Base-by-base conservation (phyloP, 306 rosid genomes). In the Clitoria ternatea region DNA sequence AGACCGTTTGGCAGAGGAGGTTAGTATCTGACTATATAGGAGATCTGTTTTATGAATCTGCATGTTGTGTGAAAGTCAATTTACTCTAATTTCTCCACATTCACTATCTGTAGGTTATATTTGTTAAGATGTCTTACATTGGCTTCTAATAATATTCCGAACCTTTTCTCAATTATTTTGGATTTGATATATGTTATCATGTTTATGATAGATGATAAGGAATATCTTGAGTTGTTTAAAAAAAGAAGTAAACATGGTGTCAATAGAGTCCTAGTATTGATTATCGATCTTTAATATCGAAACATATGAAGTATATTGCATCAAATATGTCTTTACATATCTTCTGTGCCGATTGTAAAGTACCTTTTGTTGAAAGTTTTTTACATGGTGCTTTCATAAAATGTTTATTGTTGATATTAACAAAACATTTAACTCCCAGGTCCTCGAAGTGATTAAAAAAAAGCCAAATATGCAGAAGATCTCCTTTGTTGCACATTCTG, bases 401-500 rank as follows among this genome's bases (percentile, higher is more conserved):
- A 52, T 77, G 23, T 20, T 81, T 36, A 43, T 22, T 43, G 15
- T 61, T 60, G 10, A 17, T 39, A 53, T 27, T 77, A 14, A 70
- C 49, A 22, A 18, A 26, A 37, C 19, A 61, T 76, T 48, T 77
- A 11, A 72, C 73, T 75, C 57, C 20, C 57, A 95, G 97, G 90
- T 95, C 66, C 79, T 63, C 48, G 90, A 87, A 76, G 82, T 91
- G 82, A 85, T 89, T 76, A 79, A 29, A 40, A 89, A 85, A 67
- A 91, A 86, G 66, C 93, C 96, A 62, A 85, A 82, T 70, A 61
- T 95, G 74, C 77, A 69, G 5, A 95, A 86, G 72, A 83, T 95
- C 71, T 95, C 99, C 30, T 89, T 95, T 55, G 83, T 95, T 67
- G 89, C 96, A 57, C 99, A 95, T 77, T 95, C 99, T 14, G 97